These are phyloP conservation scores for Pichia eremophila DNA, from an alignment of 805 yeast species.

Conservation along the genomic window DNA sequence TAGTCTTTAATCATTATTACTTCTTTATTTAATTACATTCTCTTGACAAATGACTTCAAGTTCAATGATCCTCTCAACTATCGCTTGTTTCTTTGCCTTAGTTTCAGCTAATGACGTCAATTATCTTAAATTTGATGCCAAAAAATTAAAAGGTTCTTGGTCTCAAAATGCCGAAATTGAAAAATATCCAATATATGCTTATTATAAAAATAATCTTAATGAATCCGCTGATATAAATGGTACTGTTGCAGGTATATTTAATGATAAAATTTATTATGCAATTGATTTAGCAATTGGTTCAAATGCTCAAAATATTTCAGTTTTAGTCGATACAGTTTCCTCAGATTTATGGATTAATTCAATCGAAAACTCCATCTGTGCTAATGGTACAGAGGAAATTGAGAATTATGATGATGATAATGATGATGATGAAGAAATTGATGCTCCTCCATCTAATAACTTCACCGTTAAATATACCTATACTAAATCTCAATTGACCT, in stretches of 20 bases:
- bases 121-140: constrained; percentile 4
- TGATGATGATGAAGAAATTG: neutral
- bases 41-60: neutral
- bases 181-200: constrained; percentile 4
- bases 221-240: neutral
- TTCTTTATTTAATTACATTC: neutral
- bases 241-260: constrained; percentile 4
- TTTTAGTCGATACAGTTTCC: constrained; percentile 59
- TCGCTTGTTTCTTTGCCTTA: neutral
- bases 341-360: constrained; percentile 52
- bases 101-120: constrained; percentile 1
- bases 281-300: constrained; percentile 42
- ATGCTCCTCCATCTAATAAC: neutral
- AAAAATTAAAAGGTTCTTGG: constrained; percentile 9
- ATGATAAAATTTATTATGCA: constrained; percentile 31
- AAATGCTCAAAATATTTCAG: constrained; percentile 38
- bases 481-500: neutral
- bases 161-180: constrained; percentile 6
- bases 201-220: neutral
- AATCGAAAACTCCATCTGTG: constrained; percentile 4
- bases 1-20: too few species aligned
- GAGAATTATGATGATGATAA: constrained; percentile 1
- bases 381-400: neutral
- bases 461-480: constrained; percentile 3
- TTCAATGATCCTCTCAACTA: neutral